phyloP scores from a whole-genome alignment of 2,329 filamentous ascomycete genomes.

The Aquanectria penicillioides region DNA sequence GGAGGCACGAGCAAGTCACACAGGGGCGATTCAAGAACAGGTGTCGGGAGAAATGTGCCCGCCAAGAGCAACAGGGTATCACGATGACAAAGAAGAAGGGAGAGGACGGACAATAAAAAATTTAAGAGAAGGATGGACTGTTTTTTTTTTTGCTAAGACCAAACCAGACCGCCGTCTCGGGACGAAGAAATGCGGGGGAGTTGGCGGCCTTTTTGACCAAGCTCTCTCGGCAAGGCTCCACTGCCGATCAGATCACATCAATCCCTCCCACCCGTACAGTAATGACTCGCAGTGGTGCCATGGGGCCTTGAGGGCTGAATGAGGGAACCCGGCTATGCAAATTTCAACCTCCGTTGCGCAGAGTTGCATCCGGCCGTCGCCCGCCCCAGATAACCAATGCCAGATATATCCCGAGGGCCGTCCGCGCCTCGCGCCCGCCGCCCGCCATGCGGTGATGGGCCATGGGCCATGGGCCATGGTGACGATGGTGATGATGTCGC shows the following conservation, averaged over 20 bases:
- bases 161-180: conserved; percentile 28
- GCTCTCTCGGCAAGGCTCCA: conserved; percentile 33
- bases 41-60: conserved; percentile 47
- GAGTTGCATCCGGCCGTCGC: neutral
- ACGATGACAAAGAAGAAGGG: neutral
- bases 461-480: neutral
- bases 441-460: neutral
- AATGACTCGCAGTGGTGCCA: conserved; percentile 41
- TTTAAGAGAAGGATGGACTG: conserved; percentile 7
- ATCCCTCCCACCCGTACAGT: conserved; percentile 17
- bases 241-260: conserved; percentile 41
- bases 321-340: neutral
- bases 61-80: conserved; percentile 7
- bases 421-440: too few species aligned
- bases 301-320: neutral
- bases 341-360: neutral
- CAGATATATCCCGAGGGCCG: too few species aligned
- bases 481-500: too few species aligned
- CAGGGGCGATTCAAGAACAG: conserved; percentile 49
- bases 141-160: conserved; percentile 17
- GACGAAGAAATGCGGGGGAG: conserved; percentile 39
- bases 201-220: conserved; percentile 31
- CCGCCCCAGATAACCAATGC: neutral
- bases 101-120: conserved; percentile 5
- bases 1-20: neutral